Conservation (phyloP, 768 basidiomycete species). For the Nidularia sp. region DNA sequence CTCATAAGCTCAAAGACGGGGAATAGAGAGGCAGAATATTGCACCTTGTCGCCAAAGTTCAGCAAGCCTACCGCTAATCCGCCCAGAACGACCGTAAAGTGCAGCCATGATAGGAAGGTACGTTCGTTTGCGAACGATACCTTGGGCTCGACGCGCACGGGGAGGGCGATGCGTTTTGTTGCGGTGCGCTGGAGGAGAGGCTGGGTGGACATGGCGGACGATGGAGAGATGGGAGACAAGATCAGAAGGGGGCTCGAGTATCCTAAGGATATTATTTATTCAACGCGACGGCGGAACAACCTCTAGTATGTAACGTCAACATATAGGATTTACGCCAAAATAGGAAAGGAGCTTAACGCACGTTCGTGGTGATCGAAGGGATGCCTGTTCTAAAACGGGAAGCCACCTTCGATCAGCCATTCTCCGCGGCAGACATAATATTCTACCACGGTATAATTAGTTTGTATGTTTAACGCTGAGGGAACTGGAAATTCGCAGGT, state of each 20-base stretch:
- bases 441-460: too few relatives aligned
- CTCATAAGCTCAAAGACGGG: conserved; percentile 2
- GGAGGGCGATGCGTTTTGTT: conserved; percentile 93
- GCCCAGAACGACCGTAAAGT: conserved; percentile 96
- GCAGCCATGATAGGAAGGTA: conserved; percentile 97
- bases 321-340: not conserved
- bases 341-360: conserved; percentile 2
- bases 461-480: too few relatives aligned
- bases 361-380: too few relatives aligned
- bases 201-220: conserved; percentile 83
- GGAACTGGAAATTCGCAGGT: too few relatives aligned
- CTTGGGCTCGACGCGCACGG: conserved; percentile 91
- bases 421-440: too few relatives aligned
- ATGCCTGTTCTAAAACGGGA: too few relatives aligned
- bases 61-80: conserved; percentile 93
- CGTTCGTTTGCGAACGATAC: conserved; percentile 94
- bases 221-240: conserved; percentile 8
- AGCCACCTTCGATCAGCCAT: too few relatives aligned
- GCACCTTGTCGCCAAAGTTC: conserved; percentile 95
- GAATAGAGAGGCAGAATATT: conserved; percentile 11
- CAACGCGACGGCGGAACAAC: too few relatives aligned
- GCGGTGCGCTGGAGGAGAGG: conserved; percentile 95
- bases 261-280: too few relatives aligned
- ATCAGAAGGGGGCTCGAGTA: too few relatives aligned
- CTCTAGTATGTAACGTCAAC: too few relatives aligned